Evolutionary conservation across 2,329 filamentous ascomycete species (phyloP).

Genomic region (Neopestalotiopsis clavispora): DNA sequence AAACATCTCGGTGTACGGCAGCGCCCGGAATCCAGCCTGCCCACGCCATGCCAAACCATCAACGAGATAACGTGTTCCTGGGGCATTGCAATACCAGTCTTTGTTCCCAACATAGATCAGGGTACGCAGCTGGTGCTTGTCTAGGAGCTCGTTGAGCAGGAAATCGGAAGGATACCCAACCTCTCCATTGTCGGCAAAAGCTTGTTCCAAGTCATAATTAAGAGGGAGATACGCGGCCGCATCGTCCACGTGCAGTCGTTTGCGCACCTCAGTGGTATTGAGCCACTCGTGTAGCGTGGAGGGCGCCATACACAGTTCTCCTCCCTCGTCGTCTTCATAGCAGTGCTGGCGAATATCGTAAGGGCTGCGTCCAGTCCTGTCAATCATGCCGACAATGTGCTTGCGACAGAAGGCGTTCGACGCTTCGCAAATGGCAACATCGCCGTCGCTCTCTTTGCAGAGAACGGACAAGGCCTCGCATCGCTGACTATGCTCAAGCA

Average conservation of each 20-base stretch:
- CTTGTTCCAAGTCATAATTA: neutral
- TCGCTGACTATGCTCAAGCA: neutral
- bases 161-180: neutral
- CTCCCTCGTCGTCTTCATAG: neutral
- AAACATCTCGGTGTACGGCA: neutral
- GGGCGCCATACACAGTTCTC: neutral
- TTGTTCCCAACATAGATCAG: neutral
- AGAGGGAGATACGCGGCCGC: neutral
- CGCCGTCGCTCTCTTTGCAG: neutral
- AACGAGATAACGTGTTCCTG: neutral
- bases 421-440: neutral
- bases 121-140: neutral
- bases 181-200: neutral
- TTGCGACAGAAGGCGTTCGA: neutral
- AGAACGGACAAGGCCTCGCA: neutral
- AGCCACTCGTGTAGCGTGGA: neutral
- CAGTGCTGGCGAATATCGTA: neutral
- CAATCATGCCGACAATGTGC: neutral
- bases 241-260: neutral
- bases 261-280: neutral
- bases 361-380: neutral
- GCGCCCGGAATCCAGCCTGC: neutral
- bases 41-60: neutral
- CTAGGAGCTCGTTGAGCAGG: neutral
- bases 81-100: neutral